These are phyloP conservation scores for Taphrina communis DNA, from an alignment of 1,139 yeast species.

Conservation along the genomic window DNA sequence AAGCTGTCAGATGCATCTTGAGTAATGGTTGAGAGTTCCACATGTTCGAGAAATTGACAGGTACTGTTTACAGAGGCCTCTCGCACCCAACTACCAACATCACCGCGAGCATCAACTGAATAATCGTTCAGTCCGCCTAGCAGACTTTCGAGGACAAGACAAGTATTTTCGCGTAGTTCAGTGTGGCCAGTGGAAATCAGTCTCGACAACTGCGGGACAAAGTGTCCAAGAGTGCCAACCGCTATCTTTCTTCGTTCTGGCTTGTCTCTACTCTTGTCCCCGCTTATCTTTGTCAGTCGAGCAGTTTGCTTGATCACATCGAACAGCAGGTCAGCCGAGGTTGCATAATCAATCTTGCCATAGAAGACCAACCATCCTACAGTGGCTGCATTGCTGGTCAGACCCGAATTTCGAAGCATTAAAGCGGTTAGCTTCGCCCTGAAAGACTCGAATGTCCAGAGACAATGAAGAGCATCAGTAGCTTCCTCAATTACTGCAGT, in stretches of 20 bases:
- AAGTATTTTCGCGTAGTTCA: not conserved
- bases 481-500: not conserved
- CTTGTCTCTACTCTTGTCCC: slow-evolving; percentile 9
- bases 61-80: slow-evolving; percentile 58
- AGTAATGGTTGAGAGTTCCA: slow-evolving; percentile 49
- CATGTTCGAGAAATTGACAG: slow-evolving; percentile 36
- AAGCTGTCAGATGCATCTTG: slow-evolving; percentile 6
- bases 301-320: not conserved
- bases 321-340: not conserved
- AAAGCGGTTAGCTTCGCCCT: not conserved
- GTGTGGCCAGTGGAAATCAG: not conserved
- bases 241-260: slow-evolving; percentile 21
- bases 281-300: not conserved
- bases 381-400: not conserved
- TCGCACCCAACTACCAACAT: slow-evolving; percentile 72
- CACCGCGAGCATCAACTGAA: slow-evolving; percentile 53
- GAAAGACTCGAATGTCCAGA: not conserved
- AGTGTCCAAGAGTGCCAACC: not conserved
- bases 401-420: not conserved
- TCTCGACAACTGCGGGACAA: not conserved
- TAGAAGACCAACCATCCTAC: slow-evolving; percentile 21
- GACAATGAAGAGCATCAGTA: slow-evolving; percentile 5
- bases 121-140: slow-evolving; percentile 51
- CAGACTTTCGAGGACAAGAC: slow-evolving; percentile 41
- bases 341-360: slow-evolving; percentile 7